Conservation (phyloP, 768 basidiomycete genomes). For the Phylloporus rhodoxanthus region DNA sequence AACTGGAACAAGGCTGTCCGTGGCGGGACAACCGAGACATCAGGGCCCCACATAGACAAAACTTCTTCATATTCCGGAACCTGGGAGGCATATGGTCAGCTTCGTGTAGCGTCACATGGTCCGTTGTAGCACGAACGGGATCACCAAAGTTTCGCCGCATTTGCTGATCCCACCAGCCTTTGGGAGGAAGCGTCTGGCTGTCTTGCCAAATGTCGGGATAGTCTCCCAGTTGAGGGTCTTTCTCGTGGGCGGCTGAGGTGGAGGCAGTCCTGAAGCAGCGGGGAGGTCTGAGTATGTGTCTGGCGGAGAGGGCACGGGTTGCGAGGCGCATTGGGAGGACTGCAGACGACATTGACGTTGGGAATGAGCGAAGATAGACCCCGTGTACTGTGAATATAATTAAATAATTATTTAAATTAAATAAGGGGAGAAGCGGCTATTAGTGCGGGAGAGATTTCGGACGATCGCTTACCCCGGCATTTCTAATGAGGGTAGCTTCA, state of each 20-base stretch:
- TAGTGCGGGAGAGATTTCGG: neutral
- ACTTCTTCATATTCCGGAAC: constrained; percentile 77
- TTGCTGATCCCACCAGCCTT: constrained; percentile 71
- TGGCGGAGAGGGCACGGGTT: constrained; percentile 7
- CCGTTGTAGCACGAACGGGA: constrained; percentile 43
- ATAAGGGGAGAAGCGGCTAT: neutral
- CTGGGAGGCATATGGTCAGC: constrained; percentile 35
- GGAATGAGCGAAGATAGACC: constrained; percentile 14
- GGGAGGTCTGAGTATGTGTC: neutral
- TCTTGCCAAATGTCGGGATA: constrained; percentile 68
- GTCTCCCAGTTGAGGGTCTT: constrained; percentile 63
- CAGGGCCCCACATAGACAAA: constrained; percentile 84
- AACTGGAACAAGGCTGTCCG: constrained; percentile 61
- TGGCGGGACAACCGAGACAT: constrained; percentile 58
- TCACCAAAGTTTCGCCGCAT: constrained; percentile 80
- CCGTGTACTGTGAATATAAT: constrained; percentile 9
- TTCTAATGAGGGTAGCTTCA: neutral
- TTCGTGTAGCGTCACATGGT: neutral
- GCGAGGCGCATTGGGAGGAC: constrained; percentile 12
- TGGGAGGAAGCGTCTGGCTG: constrained; percentile 55
- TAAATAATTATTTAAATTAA: constrained; percentile 4
- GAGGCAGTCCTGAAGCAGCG: constrained; percentile 10
- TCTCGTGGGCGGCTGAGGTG: constrained; percentile 27
- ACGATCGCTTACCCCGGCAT: constrained; percentile 1
- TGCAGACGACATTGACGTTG: constrained; percentile 16